Base-by-base conservation (phyloP, 1,284 basidiomycete species). In the Neolentinus lepideus region DNA sequence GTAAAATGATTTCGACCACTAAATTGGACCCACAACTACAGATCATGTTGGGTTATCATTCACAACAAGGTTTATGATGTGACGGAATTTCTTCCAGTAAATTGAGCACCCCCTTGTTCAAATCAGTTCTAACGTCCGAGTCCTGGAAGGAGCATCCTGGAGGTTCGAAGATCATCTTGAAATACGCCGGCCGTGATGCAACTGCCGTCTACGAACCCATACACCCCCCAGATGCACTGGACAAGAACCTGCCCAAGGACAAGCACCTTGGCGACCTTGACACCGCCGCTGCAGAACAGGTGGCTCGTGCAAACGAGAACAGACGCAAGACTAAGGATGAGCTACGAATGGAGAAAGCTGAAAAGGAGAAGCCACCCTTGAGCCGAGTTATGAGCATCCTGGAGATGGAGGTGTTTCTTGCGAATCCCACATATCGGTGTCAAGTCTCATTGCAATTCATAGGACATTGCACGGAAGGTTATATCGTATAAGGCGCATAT, bases 21-120 rank as follows among this genome's bases (percentile, higher is more conserved):
- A 16, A 45, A 62, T 57, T 48, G 35, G 35, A 59, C 51, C 12
- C 31, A 36, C 56, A 38, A 31, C 21, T 11, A 10, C 33, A 87
- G 85, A 50, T 86, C 84, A n/a, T 92, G 91, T 69, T 95, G 92
- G 94, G 88, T 96, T 59, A 85, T 95, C 62, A 89, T 94, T 59
- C 75, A 81, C 59, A 80, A 84, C 69, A 75, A 78, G 55, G 87
- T 91, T 21, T 92, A 89, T 69, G 88, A 91, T 71, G 88, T 95
- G 56, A 94, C 93, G 3, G 85, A 90, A 11, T 95, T 96, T 67
- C 71, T 96, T 48, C 69, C 78, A 53, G 87, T 86, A 60, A 50
- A 74, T 68, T 14, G n/a, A n/a, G n/a, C 16, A 6, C 54, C 22
- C 22, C 35, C 45, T 53, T 19, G 52, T 33, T 25, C n/a, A 12